Evolutionary conservation across 495 filamentous ascomycete genomes (phyloP), one percentile per base, ranked within the genome.

Genomic region (Symbiotaphrina buchneri): DNA sequence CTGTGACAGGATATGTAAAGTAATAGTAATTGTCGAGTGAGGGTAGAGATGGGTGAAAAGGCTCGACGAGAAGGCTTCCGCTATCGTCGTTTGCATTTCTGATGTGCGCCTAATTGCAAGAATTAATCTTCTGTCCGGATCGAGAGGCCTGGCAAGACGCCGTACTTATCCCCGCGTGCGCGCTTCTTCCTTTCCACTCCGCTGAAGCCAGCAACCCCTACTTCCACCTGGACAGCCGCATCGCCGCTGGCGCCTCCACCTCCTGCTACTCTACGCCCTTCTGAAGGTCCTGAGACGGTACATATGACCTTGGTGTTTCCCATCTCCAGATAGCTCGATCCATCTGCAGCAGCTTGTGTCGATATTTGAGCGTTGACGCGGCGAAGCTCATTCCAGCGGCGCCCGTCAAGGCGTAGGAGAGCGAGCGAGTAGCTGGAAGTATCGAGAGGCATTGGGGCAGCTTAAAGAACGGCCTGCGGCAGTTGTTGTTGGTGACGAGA

Each of bases 361-460:
- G 71, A 76, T 47, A 95, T 81, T 52, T 90, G 78, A 22, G 76
- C 85, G 53, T 74, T 68, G 27, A 95, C 59, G 19, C 79, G 73
- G 18, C 87, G 81, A 25, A 95, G 71, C 51, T 99, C 87, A 55
- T 99, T 99, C 90, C 90, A 99, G 28, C 87, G 70, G 6, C 87
- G 79, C 36, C 87, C 84, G 51, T 93, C 84, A 41, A 90, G 76
- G 46, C 83, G 82, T 37, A 94, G 71, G 41, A 74, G 69, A 31
- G 81, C 76, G 36, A 91, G 69, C 41, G 65, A 61, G 58, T 92
- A 94, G 33, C 75, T 74, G 8, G 76, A 81, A 15, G 79, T 83
- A 51, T 91, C 82, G 49, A 94, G 80, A 39, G 81, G 79, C 82
- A 91, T 92, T 34, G 41, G n/a, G 5, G 2, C 5, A 23, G n/a